Base-by-base conservation (phyloP, 352 stramenopile species). In the Phytophthora tubulina region DNA sequence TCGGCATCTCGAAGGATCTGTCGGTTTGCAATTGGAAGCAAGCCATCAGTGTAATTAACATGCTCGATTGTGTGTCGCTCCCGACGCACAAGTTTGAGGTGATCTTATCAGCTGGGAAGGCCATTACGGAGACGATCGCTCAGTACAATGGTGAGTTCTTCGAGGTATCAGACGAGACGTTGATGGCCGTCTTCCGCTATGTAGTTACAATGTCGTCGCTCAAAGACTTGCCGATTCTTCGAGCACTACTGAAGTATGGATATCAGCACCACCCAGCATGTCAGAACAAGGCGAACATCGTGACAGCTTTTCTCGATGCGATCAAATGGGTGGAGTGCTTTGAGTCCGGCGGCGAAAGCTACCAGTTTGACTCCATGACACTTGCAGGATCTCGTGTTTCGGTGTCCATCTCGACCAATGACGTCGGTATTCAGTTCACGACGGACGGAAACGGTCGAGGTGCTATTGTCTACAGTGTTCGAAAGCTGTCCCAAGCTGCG, bases 1-100 rank as follows among this genome's bases (percentile, higher is more conserved):
- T 96, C 52, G 86, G 88, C 10, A 78, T 95, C 13, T 76, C 88
- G 0, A 79, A 83, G 4, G 86, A 94, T 32, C 15, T 96, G 9
- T 82, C 85, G 2, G 74, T 89, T 35, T 94, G 80, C 9, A 69
- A 79, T 8, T 96, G 90, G 88, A 79, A 74, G 10, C 57, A 81
- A 39, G 83, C 79, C 0, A 79, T 83, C 6, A 75, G 78, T 38
- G 82, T 88, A 21, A 67, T 94, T 13, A 84, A 90, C 57, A 75
- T 79, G 33, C 70, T 96, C 15, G 90, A 96, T 51, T 93, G 84
- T 48, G 79, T 91, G 14, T 94, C 90, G 21, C 72, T 96, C 2
- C 83, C 88, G 32, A 92, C 88, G 13, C 88, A 96, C 78, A 96
- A 96, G 72, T 79, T 96, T 39, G 86, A 94, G 33, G 63, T 94